A percentile compares a stretch with the other conserved stretches of the same genome.
Conservation (phyloP, 78 protist species). For the Dictyostelium capitatum region DNA sequence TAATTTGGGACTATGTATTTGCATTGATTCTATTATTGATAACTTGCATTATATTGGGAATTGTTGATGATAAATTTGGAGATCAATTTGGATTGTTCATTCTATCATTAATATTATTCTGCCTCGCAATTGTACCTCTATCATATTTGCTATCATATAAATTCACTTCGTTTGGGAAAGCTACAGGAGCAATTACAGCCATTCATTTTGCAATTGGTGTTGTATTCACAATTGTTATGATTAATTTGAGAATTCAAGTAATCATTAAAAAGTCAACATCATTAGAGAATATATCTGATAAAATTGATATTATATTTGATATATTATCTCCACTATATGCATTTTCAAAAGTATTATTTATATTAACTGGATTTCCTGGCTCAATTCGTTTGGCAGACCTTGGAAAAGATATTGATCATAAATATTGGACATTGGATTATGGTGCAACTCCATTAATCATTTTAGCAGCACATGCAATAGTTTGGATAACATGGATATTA, state of each 20-base stretch:
- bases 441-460: constrained; percentile 24
- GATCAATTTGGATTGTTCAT: constrained; percentile 46
- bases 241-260: constrained; percentile 23
- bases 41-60: background rate
- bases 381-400: background rate
- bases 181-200: constrained; percentile 51
- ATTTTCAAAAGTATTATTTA: constrained; percentile 5
- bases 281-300: background rate
- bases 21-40: constrained; percentile 21
- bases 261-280: background rate
- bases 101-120: constrained; percentile 19
- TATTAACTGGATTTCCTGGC: constrained; percentile 31
- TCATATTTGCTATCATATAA: constrained; percentile 43
- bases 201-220: constrained; percentile 40
- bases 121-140: constrained; percentile 25
- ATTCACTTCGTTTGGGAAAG: constrained; percentile 43
- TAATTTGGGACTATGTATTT: constrained; percentile 64
- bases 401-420: background rate
- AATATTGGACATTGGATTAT: constrained; percentile 9
- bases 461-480: constrained; percentile 15
- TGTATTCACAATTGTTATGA: background rate
- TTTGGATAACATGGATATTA: constrained; percentile 39
- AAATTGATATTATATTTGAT: constrained; percentile 17
- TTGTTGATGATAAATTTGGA: constrained; percentile 7
- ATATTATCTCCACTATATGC: constrained; percentile 47